Base-by-base conservation (phyloP, 2,329 filamentous ascomycete species). In the Fusarium subglutinans region DNA sequence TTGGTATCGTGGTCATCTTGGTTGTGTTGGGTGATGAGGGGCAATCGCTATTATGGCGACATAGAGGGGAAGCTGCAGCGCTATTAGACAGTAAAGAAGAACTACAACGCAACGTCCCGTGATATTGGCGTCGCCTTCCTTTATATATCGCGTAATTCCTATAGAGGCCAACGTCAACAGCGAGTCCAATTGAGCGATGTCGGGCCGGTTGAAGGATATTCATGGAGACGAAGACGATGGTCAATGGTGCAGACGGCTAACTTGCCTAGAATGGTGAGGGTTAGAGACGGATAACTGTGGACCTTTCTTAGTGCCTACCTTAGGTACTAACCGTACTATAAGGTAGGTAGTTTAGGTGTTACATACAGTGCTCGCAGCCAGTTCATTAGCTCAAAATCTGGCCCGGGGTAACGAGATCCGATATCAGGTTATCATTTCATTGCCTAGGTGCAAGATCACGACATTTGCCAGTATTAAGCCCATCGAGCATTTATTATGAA, bases 201-300 rank as follows among this genome's bases (percentile, higher is more conserved):
- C 76, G 76, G 76, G 70, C 57, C 33, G 40, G 51, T 28, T 66
- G 50, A 35, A 66, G 33, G 54, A 72, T 56, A 56, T 65, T 66
- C 72, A 77, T 77, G 57, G 48, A 65, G 37, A 41, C 33, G 26
- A 45, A 65, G 37, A 33, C 41, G 35, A 28, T 38, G 57, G 24
- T 66, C 30, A 50, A 63, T 54, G 63, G 55, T 37, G n/a, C 30
- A 53, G 30, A 63, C 37, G 63, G 48, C 63, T 62, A 62, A 44
- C 41, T 48, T 70, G 45, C 14, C 50, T 8, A 43, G 18, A 41
- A 63, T 26, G 24, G 22, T 12, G 66, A 54, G 53, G 66, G 59
- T 43, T 44, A 59, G 15, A 20, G 35, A 37, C 74, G 65, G 74
- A 73, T 74, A 77, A 75, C 69, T 76, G 76, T 74, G 76, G 76